Evolutionary conservation across 345 rosid genomes (phyloP).

Genomic region (Cardiospermum halicacabum): DNA sequence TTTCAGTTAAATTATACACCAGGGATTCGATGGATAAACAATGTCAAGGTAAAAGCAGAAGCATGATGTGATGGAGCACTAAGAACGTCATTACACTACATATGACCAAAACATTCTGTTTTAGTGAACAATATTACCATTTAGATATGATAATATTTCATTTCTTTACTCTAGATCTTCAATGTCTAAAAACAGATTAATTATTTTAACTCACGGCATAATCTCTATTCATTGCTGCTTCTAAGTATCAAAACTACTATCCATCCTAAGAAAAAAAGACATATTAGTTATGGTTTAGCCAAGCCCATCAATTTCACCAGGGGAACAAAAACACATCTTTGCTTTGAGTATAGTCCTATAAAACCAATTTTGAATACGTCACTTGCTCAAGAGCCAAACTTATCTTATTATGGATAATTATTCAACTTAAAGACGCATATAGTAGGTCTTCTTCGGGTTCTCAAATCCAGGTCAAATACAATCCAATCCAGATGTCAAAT

Average conservation of each 20-base stretch:
- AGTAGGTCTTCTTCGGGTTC: neutral
- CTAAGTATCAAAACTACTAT: neutral
- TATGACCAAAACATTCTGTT: neutral
- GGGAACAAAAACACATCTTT: neutral
- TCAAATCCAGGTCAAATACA: neutral
- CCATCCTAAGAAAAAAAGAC: neutral
- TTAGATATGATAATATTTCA: neutral
- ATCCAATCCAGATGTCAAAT: neutral
- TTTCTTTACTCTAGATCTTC: neutral
- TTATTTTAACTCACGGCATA: neutral
- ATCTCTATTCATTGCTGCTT: neutral
- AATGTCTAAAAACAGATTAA: neutral
- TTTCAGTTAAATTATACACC: constrained; percentile 9
- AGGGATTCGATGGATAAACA: neutral
- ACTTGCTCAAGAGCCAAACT: neutral
- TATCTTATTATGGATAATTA: neutral
- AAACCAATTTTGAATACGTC: neutral
- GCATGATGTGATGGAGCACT: neutral
- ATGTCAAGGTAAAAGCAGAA: neutral
- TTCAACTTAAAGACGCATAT: neutral
- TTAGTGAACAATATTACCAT: neutral
- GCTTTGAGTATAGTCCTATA: neutral
- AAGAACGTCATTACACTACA: neutral
- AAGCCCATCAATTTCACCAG: neutral
- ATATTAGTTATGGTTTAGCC: neutral